Conservation (phyloP, 1,284 basidiomycete species). For the Tilletia walkeri region DNA sequence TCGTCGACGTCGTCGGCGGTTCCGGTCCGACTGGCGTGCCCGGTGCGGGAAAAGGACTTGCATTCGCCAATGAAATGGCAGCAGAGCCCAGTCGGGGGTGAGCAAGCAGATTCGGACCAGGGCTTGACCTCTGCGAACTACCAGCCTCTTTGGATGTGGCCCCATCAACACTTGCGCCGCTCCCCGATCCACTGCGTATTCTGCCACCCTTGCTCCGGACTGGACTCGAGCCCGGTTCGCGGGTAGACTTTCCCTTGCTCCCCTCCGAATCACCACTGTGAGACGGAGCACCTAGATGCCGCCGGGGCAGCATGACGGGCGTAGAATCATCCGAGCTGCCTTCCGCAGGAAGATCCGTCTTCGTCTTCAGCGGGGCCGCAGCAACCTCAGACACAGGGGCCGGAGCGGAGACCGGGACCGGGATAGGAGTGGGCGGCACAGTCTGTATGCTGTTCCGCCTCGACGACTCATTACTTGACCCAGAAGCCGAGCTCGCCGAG, state of each 20-base stretch:
- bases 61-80: constrained; percentile 2
- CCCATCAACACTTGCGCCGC: not conserved
- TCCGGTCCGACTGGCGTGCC: constrained; percentile 11
- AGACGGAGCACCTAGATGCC: not conserved
- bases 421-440: not conserved
- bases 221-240: not conserved
- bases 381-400: not conserved
- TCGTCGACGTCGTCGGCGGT: constrained; percentile 14
- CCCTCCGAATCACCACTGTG: not conserved
- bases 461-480: not conserved
- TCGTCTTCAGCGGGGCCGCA: not conserved
- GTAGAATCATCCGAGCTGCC: not conserved
- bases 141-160: not conserved
- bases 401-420: not conserved
- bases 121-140: not conserved
- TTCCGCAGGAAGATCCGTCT: not conserved
- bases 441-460: constrained; percentile 6
- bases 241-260: not conserved
- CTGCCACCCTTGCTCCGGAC: not conserved
- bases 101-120: not conserved
- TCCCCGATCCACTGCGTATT: not conserved
- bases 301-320: not conserved
- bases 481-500: not conserved
- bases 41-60: not conserved
- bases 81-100: not conserved